These are phyloP conservation scores for Oryza officinalis DNA, from an alignment of 176 grass and related monocot species.

Conservation along the genomic window DNA sequence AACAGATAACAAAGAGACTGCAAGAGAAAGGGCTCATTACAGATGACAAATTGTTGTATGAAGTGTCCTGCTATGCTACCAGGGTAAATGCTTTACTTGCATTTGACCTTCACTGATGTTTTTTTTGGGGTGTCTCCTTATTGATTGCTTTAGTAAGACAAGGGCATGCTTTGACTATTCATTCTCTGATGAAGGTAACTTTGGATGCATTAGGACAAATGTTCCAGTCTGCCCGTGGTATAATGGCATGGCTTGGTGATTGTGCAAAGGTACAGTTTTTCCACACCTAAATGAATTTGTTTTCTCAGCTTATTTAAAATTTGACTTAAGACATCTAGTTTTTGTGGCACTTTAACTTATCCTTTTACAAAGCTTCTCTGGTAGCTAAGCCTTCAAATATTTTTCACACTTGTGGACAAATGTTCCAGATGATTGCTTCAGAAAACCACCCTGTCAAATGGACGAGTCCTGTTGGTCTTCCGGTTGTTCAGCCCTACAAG, in stretches of 20 bases:
- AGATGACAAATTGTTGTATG: constrained; percentile 72
- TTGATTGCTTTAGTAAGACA: constrained; percentile 9
- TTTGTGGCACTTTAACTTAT: not conserved
- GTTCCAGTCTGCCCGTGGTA: constrained; percentile 90
- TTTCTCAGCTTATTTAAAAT: constrained; percentile 5
- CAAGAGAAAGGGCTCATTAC: constrained; percentile 88
- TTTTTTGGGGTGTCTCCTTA: not conserved
- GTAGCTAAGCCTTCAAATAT: constrained; percentile 25
- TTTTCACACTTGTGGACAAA: constrained; percentile 29
- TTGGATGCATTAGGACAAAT: constrained; percentile 92
- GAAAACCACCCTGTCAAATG: constrained; percentile 90
- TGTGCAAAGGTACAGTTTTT: constrained; percentile 80
- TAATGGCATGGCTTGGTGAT: constrained; percentile 92
- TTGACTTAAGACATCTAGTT: too few species aligned
- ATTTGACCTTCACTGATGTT: not conserved
- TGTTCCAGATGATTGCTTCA: constrained; percentile 80
- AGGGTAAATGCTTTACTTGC: constrained; percentile 52
- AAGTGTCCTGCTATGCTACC: constrained; percentile 79
- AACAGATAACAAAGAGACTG: constrained; percentile 84
- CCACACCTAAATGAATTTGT: constrained; percentile 10
- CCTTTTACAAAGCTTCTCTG: constrained; percentile 4
- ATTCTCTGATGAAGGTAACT: constrained; percentile 65
- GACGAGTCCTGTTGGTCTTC: constrained; percentile 89
- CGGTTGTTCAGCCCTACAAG: constrained; percentile 95
- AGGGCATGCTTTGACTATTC: constrained; percentile 30